These are phyloP conservation scores for Selaginella moellendorffii DNA, from an alignment of 75 land plant genomes.

Conservation along the genomic window DNA sequence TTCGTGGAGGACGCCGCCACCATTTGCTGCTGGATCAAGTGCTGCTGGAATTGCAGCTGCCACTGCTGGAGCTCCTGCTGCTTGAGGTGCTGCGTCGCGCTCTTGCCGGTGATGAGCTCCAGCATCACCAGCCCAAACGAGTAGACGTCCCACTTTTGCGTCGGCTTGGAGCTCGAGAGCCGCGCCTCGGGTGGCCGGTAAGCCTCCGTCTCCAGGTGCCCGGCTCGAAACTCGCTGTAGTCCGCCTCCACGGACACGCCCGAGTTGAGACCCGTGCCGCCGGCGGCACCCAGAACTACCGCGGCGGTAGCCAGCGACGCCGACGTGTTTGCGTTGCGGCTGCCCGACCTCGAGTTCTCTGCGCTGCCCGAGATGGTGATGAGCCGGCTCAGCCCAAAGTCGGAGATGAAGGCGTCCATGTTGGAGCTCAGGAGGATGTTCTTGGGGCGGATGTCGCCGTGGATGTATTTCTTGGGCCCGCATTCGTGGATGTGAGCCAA, in stretches of 20 bases:
- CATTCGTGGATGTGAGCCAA: neutral
- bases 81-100: neutral
- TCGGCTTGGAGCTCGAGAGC: constrained; percentile 25
- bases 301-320: too few relatives aligned
- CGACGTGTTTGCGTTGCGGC: neutral
- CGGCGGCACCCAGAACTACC: too few relatives aligned
- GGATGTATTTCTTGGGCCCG: neutral
- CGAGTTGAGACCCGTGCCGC: too few relatives aligned
- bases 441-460: neutral
- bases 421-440: neutral
- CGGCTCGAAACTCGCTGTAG: too few relatives aligned
- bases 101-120: constrained; percentile 53
- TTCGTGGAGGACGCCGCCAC: too few relatives aligned
- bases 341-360: neutral
- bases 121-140: constrained; percentile 59
- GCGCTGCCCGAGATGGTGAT: neutral
- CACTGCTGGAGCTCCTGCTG: too few relatives aligned
- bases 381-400: neutral
- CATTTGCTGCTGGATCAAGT: too few relatives aligned
- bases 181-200: constrained; percentile 64
- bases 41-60: too few relatives aligned
- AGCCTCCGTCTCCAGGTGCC: constrained; percentile 11
- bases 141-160: constrained; percentile 80
- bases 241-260: too few relatives aligned
- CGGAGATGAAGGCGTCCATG: neutral